Percentiles rank a stretch among this genome's conserved stretches.
These are phyloP conservation scores for Globisporangium recalcitrans DNA, from an alignment of 352 stramenopile species.

Conservation along the genomic window DNA sequence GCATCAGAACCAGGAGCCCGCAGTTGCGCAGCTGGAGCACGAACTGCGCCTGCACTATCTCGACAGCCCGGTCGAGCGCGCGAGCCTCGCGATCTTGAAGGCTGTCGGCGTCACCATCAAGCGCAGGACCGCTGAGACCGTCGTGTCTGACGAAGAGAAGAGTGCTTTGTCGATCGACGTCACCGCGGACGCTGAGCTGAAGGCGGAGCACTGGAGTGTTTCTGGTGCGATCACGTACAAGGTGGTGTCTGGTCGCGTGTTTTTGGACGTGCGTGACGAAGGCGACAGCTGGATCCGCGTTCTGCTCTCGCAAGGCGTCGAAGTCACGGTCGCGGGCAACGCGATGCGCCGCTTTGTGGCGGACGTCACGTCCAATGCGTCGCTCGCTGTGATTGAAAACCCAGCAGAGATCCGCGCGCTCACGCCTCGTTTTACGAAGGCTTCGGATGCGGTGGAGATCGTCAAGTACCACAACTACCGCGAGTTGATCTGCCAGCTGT, in stretches of 20 bases:
- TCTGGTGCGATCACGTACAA: conserved; percentile 27
- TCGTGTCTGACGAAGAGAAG: not conserved
- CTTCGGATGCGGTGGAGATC: conserved; percentile 39
- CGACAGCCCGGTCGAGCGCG: conserved; percentile 51
- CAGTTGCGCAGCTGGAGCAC: conserved; percentile 22
- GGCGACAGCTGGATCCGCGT: conserved; percentile 67
- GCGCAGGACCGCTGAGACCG: not conserved
- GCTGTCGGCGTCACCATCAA: conserved; percentile 42
- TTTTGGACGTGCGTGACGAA: conserved; percentile 64
- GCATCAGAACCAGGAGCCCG: not conserved
- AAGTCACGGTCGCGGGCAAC: conserved; percentile 19
- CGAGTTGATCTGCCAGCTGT: conserved; percentile 67
- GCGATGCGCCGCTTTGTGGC: conserved; percentile 46
- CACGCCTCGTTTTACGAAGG: conserved; percentile 32
- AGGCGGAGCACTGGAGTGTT: conserved; percentile 43
- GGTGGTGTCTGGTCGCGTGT: conserved; percentile 35
- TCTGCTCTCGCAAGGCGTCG: conserved; percentile 33
- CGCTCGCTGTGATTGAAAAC: conserved; percentile 17
- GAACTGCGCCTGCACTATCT: conserved; percentile 55
- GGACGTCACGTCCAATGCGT: conserved; percentile 18
- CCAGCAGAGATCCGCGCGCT: conserved; percentile 14
- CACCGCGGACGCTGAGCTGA: conserved; percentile 19
- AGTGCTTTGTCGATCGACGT: conserved; percentile 14
- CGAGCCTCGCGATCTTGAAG: conserved; percentile 49
- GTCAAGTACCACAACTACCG: conserved; percentile 40